Base-by-base conservation (phyloP, 1,284 basidiomycete species). In the Inonotus obliquus region DNA sequence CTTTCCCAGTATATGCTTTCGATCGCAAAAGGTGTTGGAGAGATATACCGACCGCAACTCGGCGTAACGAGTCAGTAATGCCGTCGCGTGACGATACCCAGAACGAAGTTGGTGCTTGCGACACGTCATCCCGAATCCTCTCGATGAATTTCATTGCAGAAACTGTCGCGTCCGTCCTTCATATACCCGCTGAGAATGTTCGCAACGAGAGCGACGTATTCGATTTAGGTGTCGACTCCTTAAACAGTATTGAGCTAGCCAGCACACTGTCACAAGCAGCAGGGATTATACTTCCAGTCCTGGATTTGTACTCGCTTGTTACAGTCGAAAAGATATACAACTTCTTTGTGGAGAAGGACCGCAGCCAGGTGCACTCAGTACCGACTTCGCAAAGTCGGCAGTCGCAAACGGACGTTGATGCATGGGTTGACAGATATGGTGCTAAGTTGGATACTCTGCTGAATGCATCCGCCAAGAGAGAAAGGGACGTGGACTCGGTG, bases 1-100 rank as follows among this genome's bases (percentile, higher is more conserved):
- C 60, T n/a, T 61, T 61, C 41, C 57, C 57, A 2, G 39, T 38
- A 21, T 63, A 60, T 44, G 44, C 57, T 14, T 63, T 63, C 44
- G 35, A 63, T 13, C 35, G 57, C 9, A 63, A 63, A 19, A 13
- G 29, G 14, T 54, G 38, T 37, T 63, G 61, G 61, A 53, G 44
- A 23, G 48, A 53, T 13, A 10, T 19, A 13, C 21, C 53, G 10
- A 45, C 5, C 6, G 14, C 52, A 14, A 4, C n/a, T 27, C 19
- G 7, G 19, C 14, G 11, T 32, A 4, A n/a, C 35, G 11, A 32
- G 32, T 37, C 54, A n/a, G 17, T n/a, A 32, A 1, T 21, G 7
- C 2, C 21, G 23, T 14, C 48, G n/a, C 4, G 13, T 23, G 48
- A 14, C 21, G 48, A 49, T 1, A 2, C 27, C 4, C 48, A 25